Evolutionary conservation across 768 basidiomycete species (phyloP), one percentile per base, ranked within the genome.

Genomic region (Podaxis mareebaensis): DNA sequence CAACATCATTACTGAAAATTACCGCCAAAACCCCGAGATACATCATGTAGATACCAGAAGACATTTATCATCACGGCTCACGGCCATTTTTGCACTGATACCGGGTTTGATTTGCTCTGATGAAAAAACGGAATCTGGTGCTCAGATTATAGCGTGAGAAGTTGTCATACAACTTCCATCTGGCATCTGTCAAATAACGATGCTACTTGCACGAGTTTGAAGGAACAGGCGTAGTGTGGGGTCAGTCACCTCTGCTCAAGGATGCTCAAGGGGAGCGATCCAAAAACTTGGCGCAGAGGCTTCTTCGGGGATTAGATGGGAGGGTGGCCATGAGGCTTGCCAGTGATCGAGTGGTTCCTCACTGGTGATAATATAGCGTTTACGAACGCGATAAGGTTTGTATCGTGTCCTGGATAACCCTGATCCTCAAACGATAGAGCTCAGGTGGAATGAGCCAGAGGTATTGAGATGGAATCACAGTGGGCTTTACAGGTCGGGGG

Each of bases 291-390:
- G 61, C 48, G 53, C 30, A 33, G 33, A 20, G 33, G 24, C 53
- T 46, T 61, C 8, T 53, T 51, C 55, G 61, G 61, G n/a, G 61
- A 57, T 57, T 56, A 49, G 61, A 57, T 56, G 55, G 61, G 20
- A 44, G n/a, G 52, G 24, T 13, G 22, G 40, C 30, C 39, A 44
- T 30, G 61, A 62, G 61, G 46, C 22, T 36, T 55, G 53, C 53
- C 53, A 42, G 53, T 62, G 61, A 55, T 55, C 61, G 60, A 61
- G 51, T 59, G 46, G 36, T 59, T 46, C 49, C 24, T 36, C 46
- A 36, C 46, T 13, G 39, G 33, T 53, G 13, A 24, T 3, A 40
- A 38, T 44, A 17, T 39, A 60, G 15, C 11, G 24, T 38, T 51
- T 38, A n/a, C 22, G 11, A 20, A 20, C 30, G 24, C 22, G 53